Evolutionary conservation across 1,284 basidiomycete species (phyloP).

Genomic region (Ustanciosporium gigantosporum): DNA sequence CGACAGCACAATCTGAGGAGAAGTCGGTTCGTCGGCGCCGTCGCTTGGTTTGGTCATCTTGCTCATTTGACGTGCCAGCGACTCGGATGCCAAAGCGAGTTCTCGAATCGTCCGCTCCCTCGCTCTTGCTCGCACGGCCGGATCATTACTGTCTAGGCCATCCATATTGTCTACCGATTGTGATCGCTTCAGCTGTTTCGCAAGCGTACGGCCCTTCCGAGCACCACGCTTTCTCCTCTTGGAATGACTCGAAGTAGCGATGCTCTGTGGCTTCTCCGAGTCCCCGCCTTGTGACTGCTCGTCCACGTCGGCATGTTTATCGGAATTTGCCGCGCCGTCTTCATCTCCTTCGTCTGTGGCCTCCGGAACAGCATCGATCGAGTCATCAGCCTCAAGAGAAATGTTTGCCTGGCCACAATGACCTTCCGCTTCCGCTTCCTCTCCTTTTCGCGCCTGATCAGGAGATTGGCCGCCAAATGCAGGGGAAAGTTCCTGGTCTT

Average conservation of each 20-base stretch:
- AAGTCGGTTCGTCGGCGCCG: constrained; percentile 3
- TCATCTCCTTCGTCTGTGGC: constrained; percentile 1
- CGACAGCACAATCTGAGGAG: constrained; percentile 16
- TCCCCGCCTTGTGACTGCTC: constrained; percentile 2
- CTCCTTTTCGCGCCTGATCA: background rate
- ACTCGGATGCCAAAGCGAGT: constrained; percentile 42
- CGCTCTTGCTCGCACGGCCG: constrained; percentile 14
- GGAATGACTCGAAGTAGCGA: constrained; percentile 32
- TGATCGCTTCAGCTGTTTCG: constrained; percentile 46
- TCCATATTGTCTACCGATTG: constrained; percentile 42
- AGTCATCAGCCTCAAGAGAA: background rate
- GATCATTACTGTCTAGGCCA: constrained; percentile 12
- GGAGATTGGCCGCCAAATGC: too few relatives aligned
- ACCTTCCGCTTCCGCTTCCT: background rate
- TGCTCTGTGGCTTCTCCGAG: constrained; percentile 10
- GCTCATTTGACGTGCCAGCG: constrained; percentile 47
- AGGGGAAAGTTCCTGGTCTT: background rate
- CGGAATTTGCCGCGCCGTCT: background rate
- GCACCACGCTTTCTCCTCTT: constrained; percentile 48
- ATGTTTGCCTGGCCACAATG: background rate
- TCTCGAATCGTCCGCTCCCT: constrained; percentile 41
- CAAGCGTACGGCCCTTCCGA: constrained; percentile 41
- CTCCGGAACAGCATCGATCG: background rate
- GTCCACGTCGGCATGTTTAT: background rate
- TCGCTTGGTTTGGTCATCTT: constrained; percentile 41